Evolutionary conservation across 148 eudicot genomes (phyloP).

Genomic region (Nepenthes gracilis): DNA sequence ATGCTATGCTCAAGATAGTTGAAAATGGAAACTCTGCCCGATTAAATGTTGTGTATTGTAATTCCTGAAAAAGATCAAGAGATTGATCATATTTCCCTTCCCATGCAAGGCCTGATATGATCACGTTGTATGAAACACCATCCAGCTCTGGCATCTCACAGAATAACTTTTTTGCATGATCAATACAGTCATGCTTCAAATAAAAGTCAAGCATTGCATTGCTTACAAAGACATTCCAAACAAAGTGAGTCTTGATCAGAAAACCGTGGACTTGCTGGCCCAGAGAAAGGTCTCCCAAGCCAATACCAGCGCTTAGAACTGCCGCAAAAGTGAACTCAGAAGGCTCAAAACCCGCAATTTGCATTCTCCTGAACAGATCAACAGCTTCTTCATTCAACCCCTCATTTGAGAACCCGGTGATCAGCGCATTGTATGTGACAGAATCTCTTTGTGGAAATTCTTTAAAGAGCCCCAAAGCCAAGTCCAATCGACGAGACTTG

Average conservation of each 20-base stretch:
- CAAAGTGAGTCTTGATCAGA: conserved; percentile 38
- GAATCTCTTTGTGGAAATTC: conserved; percentile 44
- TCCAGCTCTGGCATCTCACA: conserved; percentile 51
- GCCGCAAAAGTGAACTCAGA: conserved; percentile 82
- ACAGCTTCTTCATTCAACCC: conserved; percentile 36
- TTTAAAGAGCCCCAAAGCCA: conserved; percentile 32
- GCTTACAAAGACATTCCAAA: conserved; percentile 44
- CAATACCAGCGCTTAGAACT: conserved; percentile 41
- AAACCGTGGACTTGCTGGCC: conserved; percentile 58
- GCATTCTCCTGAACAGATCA: conserved; percentile 47
- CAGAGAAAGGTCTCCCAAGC: conserved; percentile 29
- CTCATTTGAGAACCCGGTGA: conserved; percentile 46
- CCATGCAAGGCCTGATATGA: conserved; percentile 48
- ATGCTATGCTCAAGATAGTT: conserved; percentile 57
- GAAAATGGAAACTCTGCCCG: conserved; percentile 53
- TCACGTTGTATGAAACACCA: conserved; percentile 57
- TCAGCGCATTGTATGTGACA: conserved; percentile 58
- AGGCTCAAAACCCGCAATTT: conserved; percentile 39
- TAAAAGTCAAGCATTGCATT: conserved; percentile 71
- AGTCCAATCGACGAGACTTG: conserved; percentile 41
- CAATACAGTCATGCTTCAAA: conserved; percentile 38
- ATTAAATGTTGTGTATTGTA: conserved; percentile 30
- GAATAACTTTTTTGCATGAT: conserved; percentile 34
- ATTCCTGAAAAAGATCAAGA: conserved; percentile 31
- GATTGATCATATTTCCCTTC: conserved; percentile 37